These are phyloP conservation scores for Aureobasidium zeae DNA, from an alignment of 2,329 filamentous ascomycete species.

Conservation along the genomic window DNA sequence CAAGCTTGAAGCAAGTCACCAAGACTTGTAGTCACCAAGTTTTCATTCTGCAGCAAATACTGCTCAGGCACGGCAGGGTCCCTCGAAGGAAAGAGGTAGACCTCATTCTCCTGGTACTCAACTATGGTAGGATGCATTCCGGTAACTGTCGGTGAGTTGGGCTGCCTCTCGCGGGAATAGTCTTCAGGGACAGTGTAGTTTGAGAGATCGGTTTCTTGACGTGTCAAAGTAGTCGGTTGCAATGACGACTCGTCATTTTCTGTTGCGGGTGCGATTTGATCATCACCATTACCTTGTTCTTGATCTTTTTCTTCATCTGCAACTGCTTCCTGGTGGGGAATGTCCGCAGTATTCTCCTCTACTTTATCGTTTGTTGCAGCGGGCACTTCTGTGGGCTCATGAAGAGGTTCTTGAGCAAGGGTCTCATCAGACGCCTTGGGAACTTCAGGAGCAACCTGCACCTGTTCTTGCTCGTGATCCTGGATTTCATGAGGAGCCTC, in stretches of 20 bases:
- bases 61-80: constrained; percentile 45
- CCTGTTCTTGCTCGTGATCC: neutral
- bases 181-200: constrained; percentile 15
- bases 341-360: neutral
- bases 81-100: constrained; percentile 50
- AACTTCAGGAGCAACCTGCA: neutral
- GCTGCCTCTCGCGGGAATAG: constrained; percentile 20
- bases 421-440: neutral
- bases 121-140: constrained; percentile 43
- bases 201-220: constrained; percentile 8
- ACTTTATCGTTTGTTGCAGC: neutral
- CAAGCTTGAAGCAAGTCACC: constrained; percentile 48
- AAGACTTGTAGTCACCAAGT: constrained; percentile 44
- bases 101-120: constrained; percentile 46
- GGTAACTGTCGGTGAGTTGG: constrained; percentile 29
- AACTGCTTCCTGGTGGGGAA: neutral
- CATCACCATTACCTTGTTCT: constrained; percentile 10
- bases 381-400: neutral
- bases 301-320: neutral
- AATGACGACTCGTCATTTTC: neutral
- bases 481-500: neutral
- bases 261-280: neutral
- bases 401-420: neutral
- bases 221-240: neutral
- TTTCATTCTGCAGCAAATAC: constrained; percentile 49